Conservation (phyloP, 1,139 yeast species). For the Lodderomyces margitis region DNA sequence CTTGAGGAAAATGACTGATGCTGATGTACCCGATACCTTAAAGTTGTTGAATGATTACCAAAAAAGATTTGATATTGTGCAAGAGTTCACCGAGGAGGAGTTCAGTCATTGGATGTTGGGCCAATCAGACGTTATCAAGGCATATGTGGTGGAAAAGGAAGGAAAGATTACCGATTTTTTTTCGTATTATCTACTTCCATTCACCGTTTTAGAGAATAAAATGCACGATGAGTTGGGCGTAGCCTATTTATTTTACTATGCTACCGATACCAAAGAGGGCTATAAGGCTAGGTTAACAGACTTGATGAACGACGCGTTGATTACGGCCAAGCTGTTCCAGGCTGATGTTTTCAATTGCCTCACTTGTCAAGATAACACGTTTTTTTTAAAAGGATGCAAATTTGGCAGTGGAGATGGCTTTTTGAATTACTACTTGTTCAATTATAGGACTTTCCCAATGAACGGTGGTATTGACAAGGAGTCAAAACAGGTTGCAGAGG, state of each 20-base stretch:
- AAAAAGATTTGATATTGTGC: conserved; percentile 68
- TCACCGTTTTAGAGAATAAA: conserved; percentile 72
- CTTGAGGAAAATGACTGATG: conserved; percentile 57
- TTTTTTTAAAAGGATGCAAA: conserved; percentile 76
- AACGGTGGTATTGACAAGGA: conserved; percentile 70
- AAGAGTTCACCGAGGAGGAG: conserved; percentile 68
- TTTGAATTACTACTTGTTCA: conserved; percentile 86
- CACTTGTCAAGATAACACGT: conserved; percentile 83
- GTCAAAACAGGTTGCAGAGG: conserved; percentile 49
- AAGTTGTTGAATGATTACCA: conserved; percentile 62
- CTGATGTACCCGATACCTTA: conserved; percentile 66
- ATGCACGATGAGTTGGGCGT: conserved; percentile 71
- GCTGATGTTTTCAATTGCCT: conserved; percentile 95
- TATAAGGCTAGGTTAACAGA: conserved; percentile 59
- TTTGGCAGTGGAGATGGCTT: conserved; percentile 95
- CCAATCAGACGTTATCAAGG: conserved; percentile 50
- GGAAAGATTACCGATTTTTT: conserved; percentile 82
- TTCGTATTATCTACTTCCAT: conserved; percentile 86
- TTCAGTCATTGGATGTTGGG: conserved; percentile 80
- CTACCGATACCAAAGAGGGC: conserved; percentile 52
- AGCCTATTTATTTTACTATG: conserved; percentile 90
- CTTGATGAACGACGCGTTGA: conserved; percentile 72
- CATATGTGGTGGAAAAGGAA: conserved; percentile 74
- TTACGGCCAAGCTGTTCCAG: conserved; percentile 61
- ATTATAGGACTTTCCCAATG: conserved; percentile 79